Evolutionary conservation across 139 green algal species (phyloP).

Genomic region (Chlamydomonas applanata): DNA sequence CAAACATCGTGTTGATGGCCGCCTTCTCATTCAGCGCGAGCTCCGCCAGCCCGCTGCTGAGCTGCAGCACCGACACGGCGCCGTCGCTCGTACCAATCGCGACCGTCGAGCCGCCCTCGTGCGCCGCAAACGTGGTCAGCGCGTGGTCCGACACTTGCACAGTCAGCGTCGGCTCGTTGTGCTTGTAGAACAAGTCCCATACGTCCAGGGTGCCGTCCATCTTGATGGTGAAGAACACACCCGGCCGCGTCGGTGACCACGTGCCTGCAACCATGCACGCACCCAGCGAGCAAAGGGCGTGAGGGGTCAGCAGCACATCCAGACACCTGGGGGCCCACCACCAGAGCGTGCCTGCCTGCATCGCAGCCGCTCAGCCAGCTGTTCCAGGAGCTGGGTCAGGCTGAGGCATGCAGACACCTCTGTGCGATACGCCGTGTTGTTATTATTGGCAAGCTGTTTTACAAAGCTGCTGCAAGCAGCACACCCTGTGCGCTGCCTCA

Average conservation of each 20-base stretch:
- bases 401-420: no score
- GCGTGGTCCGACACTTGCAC: conserved; percentile 60
- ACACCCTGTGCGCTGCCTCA: no score
- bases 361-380: not conserved
- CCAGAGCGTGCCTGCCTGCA: no score
- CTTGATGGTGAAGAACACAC: conserved; percentile 85
- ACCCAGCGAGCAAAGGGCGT: no score
- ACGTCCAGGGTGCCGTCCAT: conserved; percentile 80
- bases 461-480: no score
- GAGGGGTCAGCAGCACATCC: no score
- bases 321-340: no score
- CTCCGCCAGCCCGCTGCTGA: conserved; percentile 69
- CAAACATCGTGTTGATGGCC: conserved; percentile 67
- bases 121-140: conserved; percentile 68
- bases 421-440: no score
- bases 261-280: conserved; percentile 6
- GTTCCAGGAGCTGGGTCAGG: conserved; percentile 11
- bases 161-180: conserved; percentile 81
- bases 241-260: conserved; percentile 58
- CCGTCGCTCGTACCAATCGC: conserved; percentile 74
- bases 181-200: conserved; percentile 93
- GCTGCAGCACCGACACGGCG: conserved; percentile 69
- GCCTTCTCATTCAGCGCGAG: conserved; percentile 82
- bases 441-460: no score
- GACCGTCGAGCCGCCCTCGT: conserved; percentile 60